phyloP scores from a whole-genome alignment of 345 rosid species.

The Balakata baccata region DNA sequence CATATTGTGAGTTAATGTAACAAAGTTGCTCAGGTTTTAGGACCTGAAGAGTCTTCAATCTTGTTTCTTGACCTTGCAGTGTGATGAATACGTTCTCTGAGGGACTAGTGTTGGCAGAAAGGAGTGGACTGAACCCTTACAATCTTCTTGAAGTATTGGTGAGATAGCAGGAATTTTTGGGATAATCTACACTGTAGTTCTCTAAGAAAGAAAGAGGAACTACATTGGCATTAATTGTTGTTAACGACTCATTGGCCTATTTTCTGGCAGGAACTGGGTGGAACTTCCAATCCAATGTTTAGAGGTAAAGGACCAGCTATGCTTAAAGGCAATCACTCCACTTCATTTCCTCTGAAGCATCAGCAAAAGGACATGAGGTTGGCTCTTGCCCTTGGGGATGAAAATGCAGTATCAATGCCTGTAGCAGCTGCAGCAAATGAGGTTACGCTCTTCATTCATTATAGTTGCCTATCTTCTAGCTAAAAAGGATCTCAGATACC shows the following conservation, averaged over 20 bases:
- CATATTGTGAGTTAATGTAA: background rate
- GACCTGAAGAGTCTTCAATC: background rate
- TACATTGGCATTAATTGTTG: background rate
- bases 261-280: conserved; percentile 74
- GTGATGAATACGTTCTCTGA: conserved; percentile 94
- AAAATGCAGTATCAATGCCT: conserved; percentile 83
- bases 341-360: conserved; percentile 87
- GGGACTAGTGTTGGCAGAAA: conserved; percentile 78
- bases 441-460: conserved; percentile 38
- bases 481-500: background rate
- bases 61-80: conserved; percentile 30
- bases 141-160: conserved; percentile 77
- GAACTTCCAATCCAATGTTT: conserved; percentile 77
- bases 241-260: background rate
- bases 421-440: conserved; percentile 92
- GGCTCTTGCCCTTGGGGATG: conserved; percentile 98
- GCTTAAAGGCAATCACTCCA: conserved; percentile 59
- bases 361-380: conserved; percentile 93
- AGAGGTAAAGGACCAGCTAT: conserved; percentile 79
- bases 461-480: background rate
- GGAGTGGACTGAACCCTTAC: conserved; percentile 69
- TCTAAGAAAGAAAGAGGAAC: background rate
- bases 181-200: background rate
- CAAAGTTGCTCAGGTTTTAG: no score
- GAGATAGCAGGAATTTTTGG: conserved; percentile 24